Conservation (phyloP, 768 basidiomycete genomes). For the Astraeus odoratus region DNA sequence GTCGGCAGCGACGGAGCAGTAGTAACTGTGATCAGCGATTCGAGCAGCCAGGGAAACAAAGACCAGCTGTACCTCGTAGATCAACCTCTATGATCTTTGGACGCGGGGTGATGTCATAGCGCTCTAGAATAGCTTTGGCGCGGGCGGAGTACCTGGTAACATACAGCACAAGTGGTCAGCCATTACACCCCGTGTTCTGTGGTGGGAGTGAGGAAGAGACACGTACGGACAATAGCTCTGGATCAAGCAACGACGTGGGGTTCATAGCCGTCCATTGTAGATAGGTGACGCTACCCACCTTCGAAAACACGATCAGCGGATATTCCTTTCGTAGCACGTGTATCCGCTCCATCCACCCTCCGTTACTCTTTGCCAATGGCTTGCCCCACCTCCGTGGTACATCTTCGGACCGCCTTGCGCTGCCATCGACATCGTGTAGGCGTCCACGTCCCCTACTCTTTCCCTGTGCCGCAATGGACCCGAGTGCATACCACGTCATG, state of each 20-base stretch:
- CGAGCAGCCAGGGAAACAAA: not conserved
- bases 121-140: conserved; percentile 43
- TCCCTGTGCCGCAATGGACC: conserved; percentile 12
- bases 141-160: conserved; percentile 22
- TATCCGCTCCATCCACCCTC: conserved; percentile 27
- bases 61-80: conserved; percentile 42
- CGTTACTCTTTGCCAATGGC: conserved; percentile 34
- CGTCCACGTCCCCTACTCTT: conserved; percentile 4
- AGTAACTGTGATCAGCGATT: not conserved
- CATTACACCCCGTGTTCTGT: not conserved
- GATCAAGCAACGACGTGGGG: not conserved
- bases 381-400: conserved; percentile 1
- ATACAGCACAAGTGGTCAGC: too few relatives aligned
- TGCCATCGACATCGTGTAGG: not conserved
- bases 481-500: conserved; percentile 49
- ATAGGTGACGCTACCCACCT: conserved; percentile 38
- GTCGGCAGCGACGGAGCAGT: not conserved
- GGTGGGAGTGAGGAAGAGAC: not conserved
- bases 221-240: conserved; percentile 75
- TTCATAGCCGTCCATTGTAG: not conserved
- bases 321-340: conserved; percentile 38
- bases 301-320: conserved; percentile 78
- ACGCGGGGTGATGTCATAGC: conserved; percentile 53
- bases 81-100: conserved; percentile 75
- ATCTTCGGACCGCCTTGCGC: not conserved